Conservation (phyloP, 176 grass and related monocot genomes). For the Phragmites australis region DNA sequence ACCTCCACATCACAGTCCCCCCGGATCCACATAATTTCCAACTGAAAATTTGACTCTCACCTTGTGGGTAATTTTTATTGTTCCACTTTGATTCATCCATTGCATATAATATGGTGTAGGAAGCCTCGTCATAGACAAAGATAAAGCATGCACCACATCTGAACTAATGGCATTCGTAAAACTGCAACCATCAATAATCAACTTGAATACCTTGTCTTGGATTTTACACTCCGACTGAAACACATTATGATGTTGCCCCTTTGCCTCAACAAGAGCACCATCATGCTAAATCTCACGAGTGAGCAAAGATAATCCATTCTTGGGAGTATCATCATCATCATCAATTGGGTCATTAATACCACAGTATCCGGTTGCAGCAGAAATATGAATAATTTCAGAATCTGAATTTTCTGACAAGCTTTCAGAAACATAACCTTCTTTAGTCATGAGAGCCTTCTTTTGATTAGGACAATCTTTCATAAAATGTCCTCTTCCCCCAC, state of each 20-base stretch:
- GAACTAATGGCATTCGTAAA: background rate
- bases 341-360: no score
- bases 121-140: background rate
- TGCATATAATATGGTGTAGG: background rate
- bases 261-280: background rate
- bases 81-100: background rate
- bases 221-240: background rate
- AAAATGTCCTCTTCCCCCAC: no score
- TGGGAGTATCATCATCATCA: background rate
- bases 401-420: background rate
- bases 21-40: background rate
- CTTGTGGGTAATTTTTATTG: background rate
- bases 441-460: background rate
- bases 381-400: background rate
- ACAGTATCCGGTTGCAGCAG: no score
- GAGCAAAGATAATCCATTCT: background rate
- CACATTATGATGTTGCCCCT: background rate
- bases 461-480: background rate
- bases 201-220: background rate
- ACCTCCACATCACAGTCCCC: background rate
- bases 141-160: background rate
- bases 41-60: background rate
- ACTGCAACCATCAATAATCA: background rate
- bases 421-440: background rate
- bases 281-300: background rate